Base-by-base conservation (phyloP, 106 monocot genomes). In the Platanthera guangdongensis region DNA sequence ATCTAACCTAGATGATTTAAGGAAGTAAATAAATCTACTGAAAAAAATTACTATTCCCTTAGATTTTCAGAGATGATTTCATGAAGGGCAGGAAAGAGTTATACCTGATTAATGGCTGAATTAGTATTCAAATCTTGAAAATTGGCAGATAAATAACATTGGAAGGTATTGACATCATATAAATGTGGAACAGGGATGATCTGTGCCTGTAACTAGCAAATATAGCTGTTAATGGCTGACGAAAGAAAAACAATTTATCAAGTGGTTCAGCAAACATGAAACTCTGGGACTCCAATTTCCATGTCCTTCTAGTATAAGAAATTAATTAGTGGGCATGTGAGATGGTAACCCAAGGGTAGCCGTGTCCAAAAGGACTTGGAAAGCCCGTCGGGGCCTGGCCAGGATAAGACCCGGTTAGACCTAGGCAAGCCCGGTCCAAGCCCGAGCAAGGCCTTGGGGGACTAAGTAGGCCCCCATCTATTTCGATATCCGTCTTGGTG, bases 161-260 rank as follows among this genome's bases (percentile, higher is more conserved):
- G 86, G 83, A 96, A 96, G 73, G 95, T 96, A 77, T 90, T 93
- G 46, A 96, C 68, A 89, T 96, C 95, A 82, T 96, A 96, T 46
- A 96, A 74, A 83, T 93, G 95, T 51, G 95, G 83, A 75, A 96
- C 80, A 60, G 81, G 81, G 83, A 86, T 93, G 95, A 85, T 96
- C 95, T 8, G 93, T 96, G 32, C 95, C 95, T 96, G 88, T 45
- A 81, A 67, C 30, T 8, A 54, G 45, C 14, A 72, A 50, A 46
- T 49, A 55, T 70, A 9, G 15, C 13, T 60, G 46, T 72, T 2
- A 71, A 8, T 50, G 39, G 51, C 16, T 47, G 28, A 51, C 32
- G 71, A 11, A 48, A 16, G 47, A 70, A 70, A 53, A 48, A 70
- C 16, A 47, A 70, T 48, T 15, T 47, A 48, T 70, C 15, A 48